A percentile compares a stretch with the other conserved stretches of the same genome.
These are phyloP conservation scores for Aspergillus eucalypticola DNA, from an alignment of 2,329 filamentous ascomycete genomes.

Conservation along the genomic window DNA sequence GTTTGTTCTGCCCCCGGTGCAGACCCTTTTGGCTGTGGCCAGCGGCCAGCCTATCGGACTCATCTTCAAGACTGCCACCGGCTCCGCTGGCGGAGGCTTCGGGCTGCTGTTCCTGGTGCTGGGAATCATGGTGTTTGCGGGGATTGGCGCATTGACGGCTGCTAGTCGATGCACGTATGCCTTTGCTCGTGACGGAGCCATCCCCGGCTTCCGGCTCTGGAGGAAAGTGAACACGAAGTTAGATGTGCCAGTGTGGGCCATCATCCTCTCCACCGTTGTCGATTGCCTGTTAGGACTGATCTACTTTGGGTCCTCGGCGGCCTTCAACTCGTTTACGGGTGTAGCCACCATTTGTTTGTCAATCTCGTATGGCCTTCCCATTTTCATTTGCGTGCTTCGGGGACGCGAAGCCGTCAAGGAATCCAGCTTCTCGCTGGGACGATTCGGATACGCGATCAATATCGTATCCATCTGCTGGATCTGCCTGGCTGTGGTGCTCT, in stretches of 20 bases:
- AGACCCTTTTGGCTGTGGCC: conserved; percentile 63
- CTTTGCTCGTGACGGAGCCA: conserved; percentile 73
- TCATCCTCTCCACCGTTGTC: conserved; percentile 67
- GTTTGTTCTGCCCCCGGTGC: conserved; percentile 71
- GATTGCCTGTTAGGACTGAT: conserved; percentile 73
- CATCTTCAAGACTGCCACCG: conserved; percentile 74
- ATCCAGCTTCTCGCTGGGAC: conserved; percentile 68
- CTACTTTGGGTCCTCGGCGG: conserved; percentile 74
- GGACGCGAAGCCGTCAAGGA: conserved; percentile 65
- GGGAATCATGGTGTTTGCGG: conserved; percentile 75
- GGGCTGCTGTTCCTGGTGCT: conserved; percentile 74
- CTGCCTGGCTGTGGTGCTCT: conserved; percentile 66
- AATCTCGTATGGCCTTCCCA: conserved; percentile 73
- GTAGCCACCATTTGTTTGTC: conserved; percentile 78
- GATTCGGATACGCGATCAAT: conserved; percentile 69
- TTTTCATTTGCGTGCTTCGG: conserved; percentile 68
- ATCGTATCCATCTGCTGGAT: conserved; percentile 70
- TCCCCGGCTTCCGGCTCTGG: conserved; percentile 69
- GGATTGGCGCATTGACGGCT: conserved; percentile 72
- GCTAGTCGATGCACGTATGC: conserved; percentile 74
- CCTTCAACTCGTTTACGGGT: conserved; percentile 78
- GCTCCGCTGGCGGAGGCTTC: conserved; percentile 71
- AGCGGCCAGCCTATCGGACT: conserved; percentile 75
- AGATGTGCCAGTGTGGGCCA: conserved; percentile 69
- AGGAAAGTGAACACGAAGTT: conserved; percentile 64